These are phyloP conservation scores for Trypanosoma scelopori DNA, from an alignment of 208 protist species.

Conservation along the genomic window DNA sequence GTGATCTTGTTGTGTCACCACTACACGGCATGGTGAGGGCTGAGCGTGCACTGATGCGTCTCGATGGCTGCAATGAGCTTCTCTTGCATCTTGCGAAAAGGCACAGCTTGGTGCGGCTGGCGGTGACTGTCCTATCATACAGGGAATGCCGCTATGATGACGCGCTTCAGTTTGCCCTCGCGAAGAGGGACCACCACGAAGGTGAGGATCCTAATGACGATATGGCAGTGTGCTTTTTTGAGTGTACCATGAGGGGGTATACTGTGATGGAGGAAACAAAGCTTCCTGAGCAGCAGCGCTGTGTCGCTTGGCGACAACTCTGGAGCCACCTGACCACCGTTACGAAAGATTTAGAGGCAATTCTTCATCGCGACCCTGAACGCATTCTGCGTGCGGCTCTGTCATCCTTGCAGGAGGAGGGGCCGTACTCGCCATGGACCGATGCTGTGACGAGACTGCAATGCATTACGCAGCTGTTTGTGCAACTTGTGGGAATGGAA, in stretches of 20 bases:
- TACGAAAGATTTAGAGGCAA: conserved; percentile 16
- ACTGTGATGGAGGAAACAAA: conserved; percentile 15
- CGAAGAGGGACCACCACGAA: conserved; percentile 9
- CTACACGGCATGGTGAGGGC: conserved; percentile 26
- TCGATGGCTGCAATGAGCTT: conserved; percentile 42
- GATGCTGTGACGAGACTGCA: conserved; percentile 1
- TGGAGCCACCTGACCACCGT: conserved; percentile 38
- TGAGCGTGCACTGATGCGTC: conserved; percentile 59
- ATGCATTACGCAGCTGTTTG: conserved; percentile 15
- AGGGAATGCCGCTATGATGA: conserved; percentile 47
- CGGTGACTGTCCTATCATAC: conserved; percentile 46
- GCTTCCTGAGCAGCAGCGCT: conserved; percentile 8
- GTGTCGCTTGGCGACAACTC: conserved; percentile 23
- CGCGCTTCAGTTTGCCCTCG: conserved; percentile 53
- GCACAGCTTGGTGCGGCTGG: conserved; percentile 44
- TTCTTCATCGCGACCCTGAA: conserved; percentile 39
- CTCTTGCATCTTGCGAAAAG: conserved; percentile 48
- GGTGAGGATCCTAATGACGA: neutral
- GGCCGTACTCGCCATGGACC: conserved; percentile 40
- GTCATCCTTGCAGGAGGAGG: conserved; percentile 42
- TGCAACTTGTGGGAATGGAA: conserved; percentile 15
- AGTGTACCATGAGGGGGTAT: conserved; percentile 21
- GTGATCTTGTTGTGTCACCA: no score
- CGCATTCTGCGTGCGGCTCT: conserved; percentile 34
- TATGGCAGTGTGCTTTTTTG: conserved; percentile 28